Conservation (phyloP, 306 rosid species). For the Begonia fuchsioides region DNA sequence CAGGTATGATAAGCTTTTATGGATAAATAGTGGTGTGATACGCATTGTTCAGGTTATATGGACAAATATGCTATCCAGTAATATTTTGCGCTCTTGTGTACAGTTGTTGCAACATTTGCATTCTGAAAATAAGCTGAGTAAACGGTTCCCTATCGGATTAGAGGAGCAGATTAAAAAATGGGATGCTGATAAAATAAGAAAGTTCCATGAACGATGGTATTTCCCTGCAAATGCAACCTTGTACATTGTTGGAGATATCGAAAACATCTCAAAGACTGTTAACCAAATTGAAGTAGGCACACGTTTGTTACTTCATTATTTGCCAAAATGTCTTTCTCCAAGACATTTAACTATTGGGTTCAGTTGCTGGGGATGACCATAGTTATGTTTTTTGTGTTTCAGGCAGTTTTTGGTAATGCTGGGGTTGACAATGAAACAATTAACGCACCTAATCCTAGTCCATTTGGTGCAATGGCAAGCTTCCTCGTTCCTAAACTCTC, state of each 20-base stretch:
- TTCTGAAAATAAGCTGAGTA: constrained; percentile 98
- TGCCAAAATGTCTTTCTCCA: neutral
- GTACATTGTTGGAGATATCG: constrained; percentile 93
- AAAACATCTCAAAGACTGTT: constrained; percentile 64
- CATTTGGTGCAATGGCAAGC: constrained; percentile 97
- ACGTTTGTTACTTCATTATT: constrained; percentile 7
- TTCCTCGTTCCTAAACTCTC: constrained; percentile 95
- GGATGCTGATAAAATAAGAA: constrained; percentile 95
- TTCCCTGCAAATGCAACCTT: constrained; percentile 98
- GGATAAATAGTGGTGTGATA: too few relatives aligned
- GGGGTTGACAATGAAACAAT: constrained; percentile 53
- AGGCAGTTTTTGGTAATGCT: constrained; percentile 81
- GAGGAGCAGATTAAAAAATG: constrained; percentile 97
- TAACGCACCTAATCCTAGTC: constrained; percentile 54
- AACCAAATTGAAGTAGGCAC: constrained; percentile 69
- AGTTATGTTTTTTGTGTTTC: constrained; percentile 16
- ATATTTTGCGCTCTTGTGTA: constrained; percentile 17
- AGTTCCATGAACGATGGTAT: constrained; percentile 99
- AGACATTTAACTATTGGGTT: constrained; percentile 7
- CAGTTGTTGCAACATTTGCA: constrained; percentile 94
- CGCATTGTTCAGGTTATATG: constrained; percentile 9
- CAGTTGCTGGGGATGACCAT: constrained; percentile 14
- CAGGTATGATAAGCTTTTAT: too few relatives aligned
- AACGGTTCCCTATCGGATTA: constrained; percentile 94
- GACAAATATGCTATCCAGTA: constrained; percentile 11